Evolutionary conservation across 2,329 filamentous ascomycete species (phyloP), one percentile per base, ranked within the genome.

Genomic region (Chaetoscypha palmicola): DNA sequence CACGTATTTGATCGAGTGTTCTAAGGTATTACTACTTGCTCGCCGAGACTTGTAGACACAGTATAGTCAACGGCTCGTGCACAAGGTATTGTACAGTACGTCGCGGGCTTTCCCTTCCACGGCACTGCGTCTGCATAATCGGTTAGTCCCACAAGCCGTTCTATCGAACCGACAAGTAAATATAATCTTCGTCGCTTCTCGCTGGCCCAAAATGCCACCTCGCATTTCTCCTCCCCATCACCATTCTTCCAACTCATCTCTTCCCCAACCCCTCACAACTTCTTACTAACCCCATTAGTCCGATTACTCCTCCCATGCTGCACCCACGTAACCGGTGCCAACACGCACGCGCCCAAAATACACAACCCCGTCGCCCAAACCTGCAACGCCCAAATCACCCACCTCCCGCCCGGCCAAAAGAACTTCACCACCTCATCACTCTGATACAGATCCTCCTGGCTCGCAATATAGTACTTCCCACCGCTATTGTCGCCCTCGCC

Each of bases 401-500:
- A 64, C 0, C 77, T 79, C 0, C 81, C 64, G 0, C 76, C 72
- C 9, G 83, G 79, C 12, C 75, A 57, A 14, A 90, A 55, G 58
- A 94, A 92, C 55, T 82, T 81, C 48, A 91, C 68, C 50, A 81
- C 82, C 53, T 94, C 83, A 38, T 79, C 81, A 1, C 79, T 71
- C 57, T 91, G 86, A 58, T 94, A 94, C 5, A 90, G 66, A 59
- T 95, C 88, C 52, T 94, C 81, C 61, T 95, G 89, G 14, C 71
- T 74, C 5, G 70, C 64, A 50, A 94, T 90, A 60, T 81, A 85
- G 66, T 89, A 92, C 46, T 72, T 73, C 31, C 47, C 32, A 40
- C 53, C 48, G 41, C 41, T 52, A 14, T 30, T 16, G n/a, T n/a
- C n/a, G n/a, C n/a, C n/a, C n/a, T n/a, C n/a, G n/a, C n/a, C n/a